Base-by-base conservation (phyloP, 495 filamentous ascomycete species). In the Lentithecium fluviatile region DNA sequence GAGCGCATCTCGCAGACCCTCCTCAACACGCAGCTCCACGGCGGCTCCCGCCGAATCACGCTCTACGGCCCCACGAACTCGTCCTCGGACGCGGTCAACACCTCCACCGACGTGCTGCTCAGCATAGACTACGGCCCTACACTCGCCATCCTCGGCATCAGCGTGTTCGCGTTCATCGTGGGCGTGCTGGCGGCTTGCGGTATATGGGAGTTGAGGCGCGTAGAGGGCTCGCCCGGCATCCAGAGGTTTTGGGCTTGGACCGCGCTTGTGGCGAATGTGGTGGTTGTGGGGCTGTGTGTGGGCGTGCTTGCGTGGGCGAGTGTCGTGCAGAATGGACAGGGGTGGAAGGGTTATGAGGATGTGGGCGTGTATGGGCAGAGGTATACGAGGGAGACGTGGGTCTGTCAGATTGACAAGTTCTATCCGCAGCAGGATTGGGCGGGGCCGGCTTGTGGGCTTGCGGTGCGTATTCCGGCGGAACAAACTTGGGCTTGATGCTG, bases 181-280 rank as follows among this genome's bases (percentile, higher is more conserved):
- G n/a, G 38, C n/a, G 29, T 34, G 13, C 1, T 62, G 5, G 36
- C 37, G 4, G 24, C 21, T 5, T 56, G 59, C 32, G 52, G 45
- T 13, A 52, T 56, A 10, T 62, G 59, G 59, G 59, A 62, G 37
- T 29, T 62, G 36, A 23, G 52, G 25, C 26, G 52, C 5, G 34
- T 56, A 8, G 52, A 62, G 50, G 59, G 59, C 17, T 36, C 52
- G 43, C 11, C 52, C 29, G 3, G 52, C 15, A 40, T 34, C 20
- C 43, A 62, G 21, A 20, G 59, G 32, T 19, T 13, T 11, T 62
- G 59, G 59, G 37, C 19, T 15, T 62, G 59, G 59, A 45, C 34
- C 13, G 15, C 20, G 2, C 19, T 56, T 13, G 32, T 56, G 46
- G 10, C 24, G 2, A 51, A 43, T n/a, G n/a, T 51, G 17, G 21